phyloP scores from a whole-genome alignment of 306 rosid species.

The Gleditsia sinensis region DNA sequence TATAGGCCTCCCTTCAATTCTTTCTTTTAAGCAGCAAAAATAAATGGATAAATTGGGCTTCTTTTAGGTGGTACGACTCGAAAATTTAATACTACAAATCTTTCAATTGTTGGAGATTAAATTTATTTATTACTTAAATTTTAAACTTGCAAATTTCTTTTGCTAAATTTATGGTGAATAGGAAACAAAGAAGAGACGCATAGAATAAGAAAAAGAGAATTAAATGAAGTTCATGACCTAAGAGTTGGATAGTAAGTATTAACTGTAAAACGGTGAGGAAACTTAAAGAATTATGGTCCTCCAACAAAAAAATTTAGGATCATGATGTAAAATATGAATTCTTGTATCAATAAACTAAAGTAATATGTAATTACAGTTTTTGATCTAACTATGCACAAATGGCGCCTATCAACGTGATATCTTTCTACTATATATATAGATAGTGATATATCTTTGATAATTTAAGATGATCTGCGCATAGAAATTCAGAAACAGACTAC shows the following conservation, averaged over 20 bases:
- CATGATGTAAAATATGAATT: background rate
- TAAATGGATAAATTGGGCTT: too few relatives aligned
- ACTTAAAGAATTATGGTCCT: background rate
- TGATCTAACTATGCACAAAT: background rate
- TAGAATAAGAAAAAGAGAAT: background rate
- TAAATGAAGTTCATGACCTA: too few relatives aligned
- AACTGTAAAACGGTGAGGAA: background rate
- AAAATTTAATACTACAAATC: too few relatives aligned
- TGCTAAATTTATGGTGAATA: background rate
- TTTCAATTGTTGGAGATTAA: too few relatives aligned
- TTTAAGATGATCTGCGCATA: slow-evolving; percentile 40
- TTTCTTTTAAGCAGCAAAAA: too few relatives aligned
- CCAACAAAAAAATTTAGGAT: background rate
- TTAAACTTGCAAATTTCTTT: too few relatives aligned
- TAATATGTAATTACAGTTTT: background rate
- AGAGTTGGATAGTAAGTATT: too few relatives aligned
- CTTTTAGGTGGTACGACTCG: too few relatives aligned
- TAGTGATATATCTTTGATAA: background rate
- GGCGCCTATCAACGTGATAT: slow-evolving; percentile 3
- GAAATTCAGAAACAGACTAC: slow-evolving; percentile 18
- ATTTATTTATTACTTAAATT: too few relatives aligned
- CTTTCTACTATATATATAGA: background rate
- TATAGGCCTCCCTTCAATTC: too few relatives aligned
- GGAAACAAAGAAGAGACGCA: background rate
- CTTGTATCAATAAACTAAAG: background rate